Conservation (phyloP, 208 protist genomes). For the Wallacemonas sp. region DNA sequence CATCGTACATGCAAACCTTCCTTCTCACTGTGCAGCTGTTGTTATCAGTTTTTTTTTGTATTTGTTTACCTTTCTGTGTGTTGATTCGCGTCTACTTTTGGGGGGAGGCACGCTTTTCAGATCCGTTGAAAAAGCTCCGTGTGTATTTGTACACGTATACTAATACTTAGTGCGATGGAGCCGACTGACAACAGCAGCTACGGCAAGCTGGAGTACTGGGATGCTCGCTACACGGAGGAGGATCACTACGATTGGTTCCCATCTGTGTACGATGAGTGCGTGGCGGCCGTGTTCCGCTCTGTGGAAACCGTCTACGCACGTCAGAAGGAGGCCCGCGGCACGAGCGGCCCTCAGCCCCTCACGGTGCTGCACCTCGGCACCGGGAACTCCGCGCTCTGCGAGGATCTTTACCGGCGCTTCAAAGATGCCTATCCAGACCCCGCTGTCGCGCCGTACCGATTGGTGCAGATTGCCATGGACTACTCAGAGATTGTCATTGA, state of each 20-base stretch:
- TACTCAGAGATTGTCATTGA: slow-evolving; percentile 82
- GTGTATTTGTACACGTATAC: no score
- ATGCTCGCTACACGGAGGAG: slow-evolving; percentile 64
- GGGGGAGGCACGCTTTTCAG: no score
- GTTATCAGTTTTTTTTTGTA: no score
- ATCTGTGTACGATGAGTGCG: slow-evolving; percentile 58
- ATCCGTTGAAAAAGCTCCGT: no score
- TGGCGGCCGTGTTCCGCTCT: slow-evolving; percentile 46
- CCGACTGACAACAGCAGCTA: slow-evolving; percentile 66
- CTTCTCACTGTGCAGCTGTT: no score
- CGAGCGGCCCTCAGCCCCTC: slow-evolving; percentile 14
- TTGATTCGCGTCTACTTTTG: no score
- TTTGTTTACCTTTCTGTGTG: no score
- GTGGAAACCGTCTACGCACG: slow-evolving; percentile 40
- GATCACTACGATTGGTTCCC: slow-evolving; percentile 86
- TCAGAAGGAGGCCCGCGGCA: slow-evolving; percentile 1
- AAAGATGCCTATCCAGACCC: slow-evolving; percentile 15
- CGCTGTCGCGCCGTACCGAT: slow-evolving; percentile 34
- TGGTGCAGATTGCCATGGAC: slow-evolving; percentile 84
- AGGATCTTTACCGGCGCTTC: slow-evolving; percentile 54
- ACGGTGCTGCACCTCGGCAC: slow-evolving; percentile 81
- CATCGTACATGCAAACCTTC: no score
- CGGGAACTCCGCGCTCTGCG: slow-evolving; percentile 76
- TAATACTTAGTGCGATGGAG: slow-evolving; percentile 27
- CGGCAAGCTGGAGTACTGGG: slow-evolving; percentile 77